Conservation (phyloP, 306 rosid species). For the Amphicarpaea edgeworthii region DNA sequence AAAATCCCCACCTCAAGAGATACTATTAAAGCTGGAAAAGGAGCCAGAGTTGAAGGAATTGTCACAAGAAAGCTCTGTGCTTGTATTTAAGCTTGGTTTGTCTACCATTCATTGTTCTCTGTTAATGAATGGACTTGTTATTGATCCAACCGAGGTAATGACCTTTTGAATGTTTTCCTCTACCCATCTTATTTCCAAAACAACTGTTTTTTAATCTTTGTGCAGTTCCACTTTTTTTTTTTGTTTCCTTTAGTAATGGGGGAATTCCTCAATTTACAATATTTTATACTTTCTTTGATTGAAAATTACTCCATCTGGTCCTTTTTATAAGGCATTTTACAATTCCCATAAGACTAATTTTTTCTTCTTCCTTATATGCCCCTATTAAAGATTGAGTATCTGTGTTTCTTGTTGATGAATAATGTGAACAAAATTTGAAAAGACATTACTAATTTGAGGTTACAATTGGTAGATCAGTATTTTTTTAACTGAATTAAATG, state of each 20-base stretch:
- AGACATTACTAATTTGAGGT: too few species aligned
- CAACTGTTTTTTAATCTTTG: conserved; percentile 6
- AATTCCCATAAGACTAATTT: too few species aligned
- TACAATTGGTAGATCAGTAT: too few species aligned
- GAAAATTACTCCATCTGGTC: too few species aligned
- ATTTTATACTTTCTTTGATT: neutral
- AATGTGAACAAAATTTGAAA: too few species aligned
- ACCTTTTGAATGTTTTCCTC: conserved; percentile 34
- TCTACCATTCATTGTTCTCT: conserved; percentile 72
- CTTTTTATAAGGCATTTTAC: too few species aligned
- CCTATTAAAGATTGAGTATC: too few species aligned
- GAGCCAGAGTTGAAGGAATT: conserved; percentile 74
- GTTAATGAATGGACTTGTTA: conserved; percentile 93
- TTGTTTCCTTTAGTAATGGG: neutral
- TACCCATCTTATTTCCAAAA: conserved; percentile 31
- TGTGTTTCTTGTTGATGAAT: too few species aligned
- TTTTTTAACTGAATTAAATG: too few species aligned
- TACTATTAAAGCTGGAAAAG: conserved; percentile 77
- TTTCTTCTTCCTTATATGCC: too few species aligned
- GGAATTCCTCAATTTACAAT: neutral
- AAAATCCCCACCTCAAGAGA: conserved; percentile 91
- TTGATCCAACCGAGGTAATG: conserved; percentile 82
- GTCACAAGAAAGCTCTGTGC: conserved; percentile 79
- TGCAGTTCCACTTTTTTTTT: neutral
- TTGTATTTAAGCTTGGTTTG: conserved; percentile 83